Evolutionary conservation across 2,329 filamentous ascomycete genomes (phyloP), one percentile per base, ranked within the genome.

Genomic region (Colletotrichum nymphaeae): DNA sequence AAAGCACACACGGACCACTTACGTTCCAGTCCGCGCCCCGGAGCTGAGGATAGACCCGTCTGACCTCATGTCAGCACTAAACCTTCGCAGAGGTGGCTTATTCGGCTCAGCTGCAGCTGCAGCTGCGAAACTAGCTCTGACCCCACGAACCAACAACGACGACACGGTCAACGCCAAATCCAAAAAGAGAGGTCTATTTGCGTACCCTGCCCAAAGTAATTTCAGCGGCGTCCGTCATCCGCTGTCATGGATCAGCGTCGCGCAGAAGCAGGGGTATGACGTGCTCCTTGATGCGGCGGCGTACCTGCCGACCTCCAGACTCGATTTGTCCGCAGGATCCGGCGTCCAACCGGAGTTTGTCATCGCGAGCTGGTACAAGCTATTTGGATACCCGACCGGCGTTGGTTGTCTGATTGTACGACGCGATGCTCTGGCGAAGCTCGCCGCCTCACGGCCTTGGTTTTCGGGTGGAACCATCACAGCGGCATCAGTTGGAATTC

Each of bases 181-280:
- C 37, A 42, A 22, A n/a, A 22, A 57, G 46, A 74, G 74, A 22
- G 82, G 83, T 8, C 78, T 86, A 22, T 85, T 87, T 72, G 84
- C 84, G 4, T 87, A 84, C 75, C 85, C 85, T 4, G 85, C 84
- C 0, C 85, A 86, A 75, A 85, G 83, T 73, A 87, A 87, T 75
- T 86, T 86, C 68, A 82, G 78, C 62, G 84, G 85, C 37, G 84
- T 84, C 3, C 81, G 81, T 0, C 84, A 86, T 57, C 82, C 84
- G 16, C 78, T 86, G 0, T 75, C 76, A 0, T 85, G 82, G 83
- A 75, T 84, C 0, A 53, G 63, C 1, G 69, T 79, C 19, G 84
- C 83, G 2, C 84, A 85, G 73, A 65, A 75, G 5, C 75, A 76
- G 9, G 83, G 83, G 26, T 85, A 82, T 65, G 82, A 84, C 66